A percentile compares a stretch with the other conserved stretches of the same genome.
Conservation (phyloP, 2,329 filamentous ascomycete species). For the Alternaria sp. region DNA sequence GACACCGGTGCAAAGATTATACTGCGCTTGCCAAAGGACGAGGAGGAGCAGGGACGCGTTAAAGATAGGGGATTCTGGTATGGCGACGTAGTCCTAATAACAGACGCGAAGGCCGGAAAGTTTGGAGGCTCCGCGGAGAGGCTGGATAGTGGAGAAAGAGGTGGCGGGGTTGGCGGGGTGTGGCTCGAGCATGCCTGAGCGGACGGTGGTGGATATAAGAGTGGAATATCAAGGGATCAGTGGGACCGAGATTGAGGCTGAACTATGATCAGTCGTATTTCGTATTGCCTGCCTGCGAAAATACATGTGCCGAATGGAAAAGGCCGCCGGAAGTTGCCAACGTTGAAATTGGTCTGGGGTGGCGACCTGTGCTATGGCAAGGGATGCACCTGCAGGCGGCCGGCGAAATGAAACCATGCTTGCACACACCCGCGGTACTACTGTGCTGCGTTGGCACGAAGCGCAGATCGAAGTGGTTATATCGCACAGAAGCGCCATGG, state of each 20-base stretch:
- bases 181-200: slow-evolving; percentile 34
- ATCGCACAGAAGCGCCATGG: background rate
- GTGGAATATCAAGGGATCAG: background rate
- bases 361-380: background rate
- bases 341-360: background rate
- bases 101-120: slow-evolving; percentile 13
- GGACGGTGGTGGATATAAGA: background rate
- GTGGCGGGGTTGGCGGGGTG: slow-evolving; percentile 25
- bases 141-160: slow-evolving; percentile 21
- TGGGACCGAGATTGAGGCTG: background rate
- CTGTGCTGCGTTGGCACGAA: background rate
- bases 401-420: background rate
- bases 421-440: background rate
- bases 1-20: slow-evolving; percentile 24
- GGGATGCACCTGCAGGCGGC: background rate
- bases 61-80: slow-evolving; percentile 31
- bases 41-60: slow-evolving; percentile 23
- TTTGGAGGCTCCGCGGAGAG: slow-evolving; percentile 22
- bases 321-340: too few relatives aligned
- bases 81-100: slow-evolving; percentile 34
- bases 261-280: background rate
- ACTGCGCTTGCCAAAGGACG: slow-evolving; percentile 26
- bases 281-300: background rate
- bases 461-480: background rate
- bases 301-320: background rate